Conservation (phyloP, 2,329 filamentous ascomycete genomes). For the Paracoccidioides brasiliensis region DNA sequence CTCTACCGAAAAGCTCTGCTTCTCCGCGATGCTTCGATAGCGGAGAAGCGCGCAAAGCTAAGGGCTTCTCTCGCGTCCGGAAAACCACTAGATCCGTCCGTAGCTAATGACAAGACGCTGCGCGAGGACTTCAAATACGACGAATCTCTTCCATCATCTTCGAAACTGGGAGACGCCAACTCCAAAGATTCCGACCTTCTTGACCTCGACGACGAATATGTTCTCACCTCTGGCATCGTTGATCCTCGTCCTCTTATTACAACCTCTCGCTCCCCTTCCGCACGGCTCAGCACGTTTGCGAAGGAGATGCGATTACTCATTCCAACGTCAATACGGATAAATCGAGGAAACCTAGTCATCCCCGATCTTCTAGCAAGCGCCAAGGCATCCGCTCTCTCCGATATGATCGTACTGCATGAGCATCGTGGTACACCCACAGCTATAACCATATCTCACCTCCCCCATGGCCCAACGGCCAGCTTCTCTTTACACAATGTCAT, state of each 20-base stretch:
- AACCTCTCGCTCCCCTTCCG: slow-evolving; percentile 77
- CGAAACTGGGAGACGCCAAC: slow-evolving; percentile 47
- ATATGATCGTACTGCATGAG: slow-evolving; percentile 80
- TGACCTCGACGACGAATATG: slow-evolving; percentile 85
- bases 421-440: slow-evolving; percentile 87
- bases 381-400: slow-evolving; percentile 64
- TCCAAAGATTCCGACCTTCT: slow-evolving; percentile 77
- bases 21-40: slow-evolving; percentile 81
- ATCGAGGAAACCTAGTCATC: slow-evolving; percentile 80
- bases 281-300: slow-evolving; percentile 73
- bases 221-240: slow-evolving; percentile 75
- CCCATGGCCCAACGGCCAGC: slow-evolving; percentile 74
- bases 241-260: slow-evolving; percentile 84
- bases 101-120: slow-evolving; percentile 75
- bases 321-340: slow-evolving; percentile 75
- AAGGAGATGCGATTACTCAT: slow-evolving; percentile 80
- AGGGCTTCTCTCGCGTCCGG: slow-evolving; percentile 78
- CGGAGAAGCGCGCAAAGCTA: slow-evolving; percentile 77
- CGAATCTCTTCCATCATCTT: slow-evolving; percentile 59
- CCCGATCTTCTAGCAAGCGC: slow-evolving; percentile 75
- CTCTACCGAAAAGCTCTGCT: slow-evolving; percentile 81
- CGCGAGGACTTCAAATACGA: slow-evolving; percentile 89
- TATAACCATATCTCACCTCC: slow-evolving; percentile 73
- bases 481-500: slow-evolving; percentile 91
- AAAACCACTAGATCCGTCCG: slow-evolving; percentile 65